Base-by-base conservation (phyloP, 331 rosid genomes). In the Quercus phellos region DNA sequence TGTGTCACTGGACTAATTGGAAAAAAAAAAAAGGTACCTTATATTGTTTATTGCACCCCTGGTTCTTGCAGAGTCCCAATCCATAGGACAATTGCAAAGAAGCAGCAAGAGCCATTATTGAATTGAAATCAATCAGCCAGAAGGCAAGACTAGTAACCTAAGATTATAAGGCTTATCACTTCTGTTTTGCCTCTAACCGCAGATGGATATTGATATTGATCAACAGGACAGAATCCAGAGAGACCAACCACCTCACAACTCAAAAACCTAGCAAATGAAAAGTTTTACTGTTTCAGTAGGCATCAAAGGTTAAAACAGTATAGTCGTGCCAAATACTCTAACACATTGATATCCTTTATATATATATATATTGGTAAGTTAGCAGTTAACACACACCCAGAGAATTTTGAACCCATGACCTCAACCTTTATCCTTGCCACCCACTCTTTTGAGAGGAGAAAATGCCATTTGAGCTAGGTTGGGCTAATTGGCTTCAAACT, bases 1-100 rank as follows among this genome's bases (percentile, higher is more conserved):
- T 46, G 14, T 43, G 16, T 46, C 53, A 12, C 16, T 46, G 11
- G 17, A 46, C 53, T 50, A 0, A 8, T 18, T 18, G 13, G 12
- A 34, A 34, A 18, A 68, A 79, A 67, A 72, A 34, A 72, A 43
- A 17, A 43, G 18, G 72, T 86, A 94, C 98, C 96, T 82, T 82
- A 26, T 32, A 55, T 75, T 82, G 81, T 80, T 81, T 82, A 73
- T 78, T 79, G 80, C 55, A 76, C 75, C 77, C 85, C 71, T 59
- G 92, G 86, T 86, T 83, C 83, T 84, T 84, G 89, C 95, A 86
- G 82, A 85, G 90, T 82, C 92, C 97, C 87, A 86, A 80, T 27
- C 84, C 91, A 80, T 69, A 81, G 86, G 99, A 80, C 82, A 92
- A 77, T 78, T 92, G 96, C 94, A 92, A 79, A 24, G 96, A 94